Percentiles rank a stretch among this genome's conserved stretches.
Evolutionary conservation across 768 basidiomycete genomes (phyloP).

Genomic region (Panellus pusillus): DNA sequence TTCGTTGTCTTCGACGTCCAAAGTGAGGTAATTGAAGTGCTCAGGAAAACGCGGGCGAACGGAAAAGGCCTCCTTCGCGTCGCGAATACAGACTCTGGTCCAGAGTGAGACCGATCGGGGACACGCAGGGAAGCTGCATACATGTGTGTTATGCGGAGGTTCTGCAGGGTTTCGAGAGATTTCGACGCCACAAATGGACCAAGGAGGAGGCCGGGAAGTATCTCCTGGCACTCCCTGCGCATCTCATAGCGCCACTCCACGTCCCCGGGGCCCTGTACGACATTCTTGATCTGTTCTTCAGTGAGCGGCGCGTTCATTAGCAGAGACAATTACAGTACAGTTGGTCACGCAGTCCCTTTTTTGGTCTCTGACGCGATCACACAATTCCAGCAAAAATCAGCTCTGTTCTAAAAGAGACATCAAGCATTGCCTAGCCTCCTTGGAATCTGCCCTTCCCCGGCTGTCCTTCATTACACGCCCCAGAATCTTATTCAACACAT

Average conservation of each 20-base stretch:
- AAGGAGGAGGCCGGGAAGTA: conserved; percentile 76
- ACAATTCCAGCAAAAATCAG: too few species aligned
- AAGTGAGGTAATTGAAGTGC: conserved; percentile 71
- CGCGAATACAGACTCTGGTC: conserved; percentile 81
- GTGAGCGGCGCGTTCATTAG: conserved; percentile 17
- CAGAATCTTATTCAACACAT: conserved; percentile 78
- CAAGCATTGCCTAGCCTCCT: conserved; percentile 51
- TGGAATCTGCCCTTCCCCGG: conserved; percentile 77
- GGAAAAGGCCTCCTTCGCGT: conserved; percentile 87
- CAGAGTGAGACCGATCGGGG: conserved; percentile 20
- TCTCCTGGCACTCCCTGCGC: conserved; percentile 93
- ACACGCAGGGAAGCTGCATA: conserved; percentile 30
- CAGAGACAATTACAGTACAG: neutral
- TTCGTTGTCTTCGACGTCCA: conserved; percentile 90
- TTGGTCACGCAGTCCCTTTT: neutral
- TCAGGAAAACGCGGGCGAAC: conserved; percentile 84
- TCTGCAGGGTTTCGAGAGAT: conserved; percentile 64
- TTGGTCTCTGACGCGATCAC: neutral
- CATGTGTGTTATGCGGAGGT: conserved; percentile 83
- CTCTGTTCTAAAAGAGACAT: conserved; percentile 11
- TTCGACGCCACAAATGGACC: conserved; percentile 91
- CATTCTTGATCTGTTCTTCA: conserved; percentile 19
- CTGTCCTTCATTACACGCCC: conserved; percentile 85
- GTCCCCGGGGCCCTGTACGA: conserved; percentile 75
- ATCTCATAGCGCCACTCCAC: conserved; percentile 94